Evolutionary conservation across 1,284 basidiomycete species (phyloP), one percentile per base, ranked within the genome.

Genomic region (Mycena sp.): DNA sequence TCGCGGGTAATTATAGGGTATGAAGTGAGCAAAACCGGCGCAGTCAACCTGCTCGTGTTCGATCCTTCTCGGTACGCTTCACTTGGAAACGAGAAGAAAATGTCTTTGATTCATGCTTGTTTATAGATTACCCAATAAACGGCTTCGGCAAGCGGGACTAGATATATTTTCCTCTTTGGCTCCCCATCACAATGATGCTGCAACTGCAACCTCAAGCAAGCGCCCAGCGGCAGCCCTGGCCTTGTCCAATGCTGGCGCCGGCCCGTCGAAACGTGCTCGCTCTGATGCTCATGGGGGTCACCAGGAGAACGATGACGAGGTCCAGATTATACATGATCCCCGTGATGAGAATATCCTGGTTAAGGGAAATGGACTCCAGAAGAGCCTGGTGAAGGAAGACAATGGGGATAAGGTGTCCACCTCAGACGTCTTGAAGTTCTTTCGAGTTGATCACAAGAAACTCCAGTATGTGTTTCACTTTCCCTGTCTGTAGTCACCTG

Each of bases 1-100:
- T 96, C 94, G 16, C 79, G 91, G n/a, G 90, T 89, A 1, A 87
- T 96, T 16, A 83, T 96, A 2, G 94, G 94, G 1, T 95, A 91
- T 69, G 93, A 96, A 72, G 76, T 88, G 38, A 81, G 78, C 29
- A 83, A 82, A 65, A 80, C 80, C 21, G 89, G 88, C 6, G 76
- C 80, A 14, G 80, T 85, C 40, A 89, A 87, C 67, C 80, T 96
- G 2, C 79, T 96, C 11, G 79, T 86, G 10, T 93, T 95, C 65
- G 93, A 96, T 77, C 92, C 94, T 12, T 86, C 87, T n/a, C 81
- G 74, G 93, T 93, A 66, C 67, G 84, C 74, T 5, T 67, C 29
- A 26, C n/a, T n/a, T n/a, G 41, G 6, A 21, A n/a, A 4, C 10
- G 29, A 43, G 35, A 6, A 44, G 6, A 37, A 21, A 14, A 57